Percentiles rank a stretch among this genome's conserved stretches.
Evolutionary conservation across 768 basidiomycete genomes (phyloP).

Genomic region (Steccherinum ochraceum): DNA sequence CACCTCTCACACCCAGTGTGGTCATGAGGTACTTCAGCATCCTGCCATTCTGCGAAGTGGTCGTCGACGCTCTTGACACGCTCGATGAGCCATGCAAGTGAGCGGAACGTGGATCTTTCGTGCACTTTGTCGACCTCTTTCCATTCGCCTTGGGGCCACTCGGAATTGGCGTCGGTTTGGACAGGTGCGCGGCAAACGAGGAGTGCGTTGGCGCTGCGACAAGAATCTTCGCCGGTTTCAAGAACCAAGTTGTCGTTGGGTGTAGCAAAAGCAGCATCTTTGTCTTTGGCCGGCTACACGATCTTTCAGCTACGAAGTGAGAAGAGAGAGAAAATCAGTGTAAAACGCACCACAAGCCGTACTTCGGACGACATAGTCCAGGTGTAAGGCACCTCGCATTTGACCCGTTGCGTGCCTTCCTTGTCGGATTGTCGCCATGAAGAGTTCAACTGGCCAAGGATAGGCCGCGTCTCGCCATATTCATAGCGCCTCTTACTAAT

Average conservation of each 20-base stretch:
- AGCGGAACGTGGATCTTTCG: conserved; percentile 74
- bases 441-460: conserved; percentile 66
- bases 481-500: conserved; percentile 71
- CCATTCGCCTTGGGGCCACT: conserved; percentile 78
- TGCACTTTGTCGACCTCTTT: conserved; percentile 80
- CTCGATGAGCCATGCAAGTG: conserved; percentile 83
- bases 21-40: conserved; percentile 34
- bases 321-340: conserved; percentile 1
- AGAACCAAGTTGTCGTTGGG: conserved; percentile 51
- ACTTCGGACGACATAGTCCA: conserved; percentile 54
- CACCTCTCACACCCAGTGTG: conserved; percentile 62
- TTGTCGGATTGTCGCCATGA: conserved; percentile 71
- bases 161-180: conserved; percentile 57
- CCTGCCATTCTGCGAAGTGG: conserved; percentile 63
- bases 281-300: conserved; percentile 46
- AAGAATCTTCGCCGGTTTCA: conserved; percentile 51
- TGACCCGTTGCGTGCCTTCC: conserved; percentile 41
- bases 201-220: conserved; percentile 69
- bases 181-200: conserved; percentile 74
- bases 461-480: conserved; percentile 73
- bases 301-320: too few relatives aligned
- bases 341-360: conserved; percentile 41
- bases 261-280: conserved; percentile 58
- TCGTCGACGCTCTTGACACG: conserved; percentile 72
- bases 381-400: conserved; percentile 52